These are phyloP conservation scores for Neurospora sp. DNA, from an alignment of 2,329 filamentous ascomycete genomes.

Conservation along the genomic window DNA sequence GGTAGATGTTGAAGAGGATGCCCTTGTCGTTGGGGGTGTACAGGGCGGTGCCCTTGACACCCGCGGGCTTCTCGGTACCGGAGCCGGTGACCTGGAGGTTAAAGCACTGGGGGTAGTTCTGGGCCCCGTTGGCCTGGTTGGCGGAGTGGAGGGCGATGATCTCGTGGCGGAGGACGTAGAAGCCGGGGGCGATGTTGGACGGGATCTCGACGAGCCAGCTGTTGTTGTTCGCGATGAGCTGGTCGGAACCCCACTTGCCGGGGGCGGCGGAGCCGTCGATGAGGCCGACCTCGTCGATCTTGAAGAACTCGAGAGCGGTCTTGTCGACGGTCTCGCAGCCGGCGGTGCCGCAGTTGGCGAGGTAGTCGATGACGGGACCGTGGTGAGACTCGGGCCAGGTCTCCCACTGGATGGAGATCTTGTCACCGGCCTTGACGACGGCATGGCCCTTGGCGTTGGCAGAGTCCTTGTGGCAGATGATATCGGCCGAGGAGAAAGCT, in stretches of 20 bases:
- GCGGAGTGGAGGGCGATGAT: slow-evolving; percentile 37
- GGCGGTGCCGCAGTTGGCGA: slow-evolving; percentile 45
- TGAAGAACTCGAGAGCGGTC: slow-evolving; percentile 49
- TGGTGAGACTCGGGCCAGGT: slow-evolving; percentile 34
- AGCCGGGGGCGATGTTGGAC: slow-evolving; percentile 21
- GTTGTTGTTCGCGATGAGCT: slow-evolving; percentile 33
- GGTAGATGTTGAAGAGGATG: slow-evolving; percentile 20
- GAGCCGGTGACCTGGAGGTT: slow-evolving; percentile 33
- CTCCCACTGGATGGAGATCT: slow-evolving; percentile 31
- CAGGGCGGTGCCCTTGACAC: slow-evolving; percentile 18
- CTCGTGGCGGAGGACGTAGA: slow-evolving; percentile 39
- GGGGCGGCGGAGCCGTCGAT: slow-evolving; percentile 35
- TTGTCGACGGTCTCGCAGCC: slow-evolving; percentile 48
- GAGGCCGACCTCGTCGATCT: slow-evolving; percentile 34
- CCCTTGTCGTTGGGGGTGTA: slow-evolving; percentile 16
- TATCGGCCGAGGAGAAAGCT: slow-evolving; percentile 29
- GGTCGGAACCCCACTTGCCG: slow-evolving; percentile 44
- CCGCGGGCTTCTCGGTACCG: slow-evolving; percentile 20
- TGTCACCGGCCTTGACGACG: slow-evolving; percentile 30
- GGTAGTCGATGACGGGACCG: slow-evolving; percentile 52
- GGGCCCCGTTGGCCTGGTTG: slow-evolving; percentile 30
- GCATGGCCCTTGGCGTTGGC: slow-evolving; percentile 28
- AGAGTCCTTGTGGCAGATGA: slow-evolving; percentile 36
- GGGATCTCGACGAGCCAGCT: slow-evolving; percentile 35
- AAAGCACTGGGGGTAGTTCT: slow-evolving; percentile 39